A percentile compares a stretch with the other conserved stretches of the same genome.
Conservation (phyloP, 768 basidiomycete species). For the Porpolomopsis calyptriformis region DNA sequence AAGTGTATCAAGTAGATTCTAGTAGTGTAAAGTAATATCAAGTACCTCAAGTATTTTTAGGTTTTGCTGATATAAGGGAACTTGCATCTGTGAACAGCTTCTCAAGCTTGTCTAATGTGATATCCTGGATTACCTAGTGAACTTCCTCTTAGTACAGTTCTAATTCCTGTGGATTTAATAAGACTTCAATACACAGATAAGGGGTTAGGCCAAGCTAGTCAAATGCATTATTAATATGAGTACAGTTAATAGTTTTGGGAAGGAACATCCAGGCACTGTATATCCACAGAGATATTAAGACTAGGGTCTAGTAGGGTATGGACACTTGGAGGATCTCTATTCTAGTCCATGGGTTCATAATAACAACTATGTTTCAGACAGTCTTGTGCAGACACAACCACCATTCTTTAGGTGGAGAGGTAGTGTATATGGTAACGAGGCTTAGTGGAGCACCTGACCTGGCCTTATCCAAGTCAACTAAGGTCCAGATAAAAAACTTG, state of each 20-base stretch:
- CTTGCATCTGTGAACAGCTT: no score
- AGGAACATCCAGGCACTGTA: neutral
- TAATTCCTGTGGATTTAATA: no score
- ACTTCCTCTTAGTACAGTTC: no score
- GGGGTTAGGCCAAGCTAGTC: slow-evolving; percentile 10
- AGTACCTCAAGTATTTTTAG: no score
- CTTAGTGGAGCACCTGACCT: slow-evolving; percentile 10
- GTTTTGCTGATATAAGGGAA: no score
- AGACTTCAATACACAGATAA: slow-evolving; percentile 6
- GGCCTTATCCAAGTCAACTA: slow-evolving; percentile 13
- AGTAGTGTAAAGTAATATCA: no score
- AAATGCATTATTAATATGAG: no score
- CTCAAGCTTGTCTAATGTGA: no score
- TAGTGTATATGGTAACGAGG: slow-evolving; percentile 10
- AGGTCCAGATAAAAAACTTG: slow-evolving; percentile 11
- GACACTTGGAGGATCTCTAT: slow-evolving; percentile 9
- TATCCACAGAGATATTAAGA: neutral
- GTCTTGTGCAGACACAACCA: slow-evolving; percentile 10
- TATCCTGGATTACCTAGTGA: no score
- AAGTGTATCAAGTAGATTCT: no score
- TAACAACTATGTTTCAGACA: neutral
- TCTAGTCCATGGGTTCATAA: slow-evolving; percentile 9
- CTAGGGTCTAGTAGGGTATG: neutral
- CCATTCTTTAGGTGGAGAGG: slow-evolving; percentile 5
- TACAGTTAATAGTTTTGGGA: neutral